Evolutionary conservation across 305 asterid genomes (phyloP).

Genomic region (Withania somnifera): DNA sequence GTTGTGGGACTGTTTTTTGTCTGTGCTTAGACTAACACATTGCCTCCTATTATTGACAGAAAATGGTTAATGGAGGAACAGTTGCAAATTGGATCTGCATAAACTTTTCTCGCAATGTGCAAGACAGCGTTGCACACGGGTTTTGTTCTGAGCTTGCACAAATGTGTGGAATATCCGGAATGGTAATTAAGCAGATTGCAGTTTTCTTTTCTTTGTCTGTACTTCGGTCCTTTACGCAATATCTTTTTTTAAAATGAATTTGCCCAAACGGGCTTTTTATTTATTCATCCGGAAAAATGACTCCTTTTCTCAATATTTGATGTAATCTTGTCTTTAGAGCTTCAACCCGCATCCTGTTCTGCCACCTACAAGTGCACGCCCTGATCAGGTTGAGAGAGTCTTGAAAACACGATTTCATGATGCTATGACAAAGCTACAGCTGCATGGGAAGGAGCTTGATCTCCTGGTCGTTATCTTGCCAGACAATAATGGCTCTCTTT

Average conservation of each 20-base stretch:
- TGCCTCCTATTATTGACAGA: slow-evolving; percentile 11
- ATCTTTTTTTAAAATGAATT: too few species aligned
- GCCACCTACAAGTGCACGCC: slow-evolving; percentile 53
- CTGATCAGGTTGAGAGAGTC: slow-evolving; percentile 77
- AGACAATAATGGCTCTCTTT: slow-evolving; percentile 85
- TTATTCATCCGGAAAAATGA: too few species aligned
- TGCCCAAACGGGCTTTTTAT: too few species aligned
- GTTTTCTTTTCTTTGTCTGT: not conserved
- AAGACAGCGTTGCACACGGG: slow-evolving; percentile 39
- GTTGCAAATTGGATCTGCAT: slow-evolving; percentile 75
- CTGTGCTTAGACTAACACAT: not conserved
- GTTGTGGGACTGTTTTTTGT: not conserved
- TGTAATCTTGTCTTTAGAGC: slow-evolving; percentile 27
- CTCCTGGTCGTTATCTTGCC: slow-evolving; percentile 77
- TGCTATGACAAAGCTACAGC: slow-evolving; percentile 46
- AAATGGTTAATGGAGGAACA: slow-evolving; percentile 52
- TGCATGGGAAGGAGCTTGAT: slow-evolving; percentile 69
- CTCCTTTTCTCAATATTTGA: not conserved
- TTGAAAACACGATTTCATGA: slow-evolving; percentile 67
- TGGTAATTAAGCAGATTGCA: slow-evolving; percentile 33
- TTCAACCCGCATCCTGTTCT: slow-evolving; percentile 68
- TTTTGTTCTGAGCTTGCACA: slow-evolving; percentile 80
- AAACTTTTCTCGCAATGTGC: slow-evolving; percentile 66
- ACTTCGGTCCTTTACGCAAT: too few species aligned
- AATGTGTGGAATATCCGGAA: slow-evolving; percentile 85